Percentiles rank a stretch among this genome's conserved stretches.
phyloP scores from a whole-genome alignment of 352 stramenopile genomes.

The Phytopythium oedochilum region DNA sequence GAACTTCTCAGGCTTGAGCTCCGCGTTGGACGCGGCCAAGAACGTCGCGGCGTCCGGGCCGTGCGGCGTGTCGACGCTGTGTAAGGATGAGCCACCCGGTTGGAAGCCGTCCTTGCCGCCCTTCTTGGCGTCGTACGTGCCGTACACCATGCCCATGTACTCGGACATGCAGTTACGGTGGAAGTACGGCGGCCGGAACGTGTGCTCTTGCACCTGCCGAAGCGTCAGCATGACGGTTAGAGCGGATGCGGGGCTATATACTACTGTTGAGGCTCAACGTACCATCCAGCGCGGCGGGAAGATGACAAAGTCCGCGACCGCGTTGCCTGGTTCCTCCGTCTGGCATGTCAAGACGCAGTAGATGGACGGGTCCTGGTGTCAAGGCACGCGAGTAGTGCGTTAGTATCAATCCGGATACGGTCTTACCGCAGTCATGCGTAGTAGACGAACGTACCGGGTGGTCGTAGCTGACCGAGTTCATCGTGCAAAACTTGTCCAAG shows the following conservation, averaged over 20 bases:
- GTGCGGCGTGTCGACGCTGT: constrained; percentile 88
- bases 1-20: constrained; percentile 88
- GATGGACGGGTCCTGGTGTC: constrained; percentile 89
- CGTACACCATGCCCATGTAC: constrained; percentile 98
- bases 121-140: constrained; percentile 95
- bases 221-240: constrained; percentile 1
- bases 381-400: neutral
- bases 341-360: constrained; percentile 97
- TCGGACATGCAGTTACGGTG: constrained; percentile 97
- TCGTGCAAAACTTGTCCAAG: constrained; percentile 92
- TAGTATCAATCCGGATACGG: neutral
- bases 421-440: neutral
- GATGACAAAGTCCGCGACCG: constrained; percentile 96
- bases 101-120: constrained; percentile 84
- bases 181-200: constrained; percentile 92
- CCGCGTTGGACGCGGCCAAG: constrained; percentile 76
- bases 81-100: constrained; percentile 90
- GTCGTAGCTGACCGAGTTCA: constrained; percentile 96
- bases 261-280: constrained; percentile 1
- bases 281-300: constrained; percentile 96
- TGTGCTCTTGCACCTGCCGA: constrained; percentile 81
- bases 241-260: no score
- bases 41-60: constrained; percentile 94
- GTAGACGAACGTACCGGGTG: constrained; percentile 61
- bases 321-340: constrained; percentile 90